Evolutionary conservation across 495 filamentous ascomycete species (phyloP).

Genomic region (Hyaloscypha finlandica): DNA sequence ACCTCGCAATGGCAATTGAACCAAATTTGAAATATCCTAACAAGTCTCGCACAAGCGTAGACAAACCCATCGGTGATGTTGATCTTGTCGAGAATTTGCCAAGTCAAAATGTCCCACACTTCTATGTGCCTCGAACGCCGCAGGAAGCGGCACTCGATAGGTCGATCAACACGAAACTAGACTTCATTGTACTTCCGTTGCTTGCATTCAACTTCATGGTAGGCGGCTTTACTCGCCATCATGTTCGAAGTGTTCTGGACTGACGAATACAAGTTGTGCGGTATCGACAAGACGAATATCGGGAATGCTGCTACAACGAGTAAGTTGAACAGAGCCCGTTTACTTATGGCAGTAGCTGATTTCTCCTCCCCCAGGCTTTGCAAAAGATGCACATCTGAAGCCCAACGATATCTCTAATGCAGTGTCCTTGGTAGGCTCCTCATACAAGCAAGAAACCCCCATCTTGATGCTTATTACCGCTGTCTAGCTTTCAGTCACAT

Average conservation of each 20-base stretch:
- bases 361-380: background rate
- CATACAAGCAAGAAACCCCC: background rate
- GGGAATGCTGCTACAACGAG: slow-evolving; percentile 1
- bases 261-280: background rate
- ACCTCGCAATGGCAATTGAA: background rate
- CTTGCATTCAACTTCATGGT: slow-evolving; percentile 1
- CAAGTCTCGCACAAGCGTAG: background rate
- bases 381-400: background rate
- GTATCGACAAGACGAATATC: background rate
- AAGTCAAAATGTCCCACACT: slow-evolving; percentile 1
- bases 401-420: background rate
- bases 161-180: background rate
- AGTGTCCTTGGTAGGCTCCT: background rate
- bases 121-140: background rate
- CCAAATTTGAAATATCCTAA: background rate
- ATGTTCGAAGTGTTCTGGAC: background rate
- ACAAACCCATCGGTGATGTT: background rate
- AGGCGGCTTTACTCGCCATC: background rate
- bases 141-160: background rate
- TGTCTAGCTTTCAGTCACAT: background rate
- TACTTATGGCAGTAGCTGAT: background rate
- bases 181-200: background rate
- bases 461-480: background rate
- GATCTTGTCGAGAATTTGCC: background rate
- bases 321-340: background rate